Base-by-base conservation (phyloP, 768 basidiomycete genomes). In the Suillus cothurnatus region DNA sequence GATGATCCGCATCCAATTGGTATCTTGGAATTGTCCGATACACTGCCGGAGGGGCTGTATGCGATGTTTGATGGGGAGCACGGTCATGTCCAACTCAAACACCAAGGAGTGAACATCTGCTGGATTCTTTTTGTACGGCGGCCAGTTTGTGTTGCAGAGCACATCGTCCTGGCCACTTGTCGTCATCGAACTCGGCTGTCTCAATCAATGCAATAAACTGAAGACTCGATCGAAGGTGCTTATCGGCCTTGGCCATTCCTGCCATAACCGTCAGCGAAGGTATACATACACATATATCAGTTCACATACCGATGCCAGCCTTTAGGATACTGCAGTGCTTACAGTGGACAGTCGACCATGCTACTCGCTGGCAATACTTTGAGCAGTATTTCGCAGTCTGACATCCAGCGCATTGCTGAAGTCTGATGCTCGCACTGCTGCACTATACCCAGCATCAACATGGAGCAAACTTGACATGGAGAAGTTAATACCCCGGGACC, bases 331-430 rank as follows among this genome's bases (percentile, higher is more conserved):
- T 55, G 31, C 53, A 55, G 32, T 55, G 53, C 21, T 32, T 32
- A 32, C 53, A 31, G 21, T 55, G 53, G 11, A 32, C 53, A 32
- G 53, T 55, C 11, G 31, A 32, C 53, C 53, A 55, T 32, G 53
- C 31, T 28, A 12, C 31, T 32, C 53, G 53, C 31, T 55, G 53
- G 11, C 53, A 55, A 32, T 31, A 55, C 14, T 55, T 55, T 12
- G 53, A 55, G 31, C 53, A 55, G 31, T 55, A 55, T 55, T 55
- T 55, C 31, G 53, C n/a, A 12, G 53, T 55, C 31, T 55, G 53
- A 31, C 53, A 55, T 32, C 31, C 53, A n/a, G 53, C 53, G 31
- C 53, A 55, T 21, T 32, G 53, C 21, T n/a, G 53, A n/a, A 55
- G 53, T 55, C 31, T 55, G 53, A 21, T 55, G 12, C 31, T 55